phyloP scores from a whole-genome alignment of 2,329 filamentous ascomycete genomes.

The Endothia cerciana region DNA sequence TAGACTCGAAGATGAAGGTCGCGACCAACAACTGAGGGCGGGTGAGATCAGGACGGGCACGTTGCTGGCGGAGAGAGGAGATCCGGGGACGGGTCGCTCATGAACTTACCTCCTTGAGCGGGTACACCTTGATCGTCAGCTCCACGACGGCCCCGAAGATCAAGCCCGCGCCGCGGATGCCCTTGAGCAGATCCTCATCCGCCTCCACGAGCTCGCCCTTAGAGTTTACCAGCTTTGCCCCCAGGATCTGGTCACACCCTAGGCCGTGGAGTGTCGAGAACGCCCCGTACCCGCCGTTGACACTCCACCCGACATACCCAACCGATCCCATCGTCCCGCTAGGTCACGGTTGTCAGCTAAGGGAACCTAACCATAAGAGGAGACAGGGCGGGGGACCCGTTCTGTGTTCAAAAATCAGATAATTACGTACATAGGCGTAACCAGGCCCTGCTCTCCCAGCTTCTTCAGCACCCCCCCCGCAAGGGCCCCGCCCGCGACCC shows the following conservation, averaged over 20 bases:
- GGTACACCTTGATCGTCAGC: conserved; percentile 45
- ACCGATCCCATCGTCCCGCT: conserved; percentile 35
- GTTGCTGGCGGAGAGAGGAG: neutral
- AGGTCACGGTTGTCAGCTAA: neutral
- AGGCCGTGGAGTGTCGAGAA: conserved; percentile 39
- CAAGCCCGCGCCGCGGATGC: conserved; percentile 45
- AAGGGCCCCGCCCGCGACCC: conserved; percentile 43
- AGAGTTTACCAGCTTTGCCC: conserved; percentile 44
- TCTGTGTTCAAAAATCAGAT: neutral
- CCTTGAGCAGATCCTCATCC: conserved; percentile 41
- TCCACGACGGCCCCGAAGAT: conserved; percentile 46
- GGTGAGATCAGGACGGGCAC: neutral
- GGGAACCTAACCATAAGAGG: neutral
- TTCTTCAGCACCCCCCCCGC: conserved; percentile 34
- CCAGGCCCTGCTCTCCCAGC: conserved; percentile 37
- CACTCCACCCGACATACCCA: conserved; percentile 42
- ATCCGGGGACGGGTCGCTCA: neutral
- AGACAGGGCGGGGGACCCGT: neutral
- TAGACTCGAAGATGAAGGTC: conserved; percentile 4
- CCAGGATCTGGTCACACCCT: conserved; percentile 43
- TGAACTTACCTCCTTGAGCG: conserved; percentile 36
- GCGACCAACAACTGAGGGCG: neutral
- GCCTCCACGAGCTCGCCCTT: conserved; percentile 43
- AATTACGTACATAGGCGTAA: conserved; percentile 32
- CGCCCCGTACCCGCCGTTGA: conserved; percentile 41